phyloP scores from a whole-genome alignment of 495 filamentous ascomycete species.

The Bacidia rubella region DNA sequence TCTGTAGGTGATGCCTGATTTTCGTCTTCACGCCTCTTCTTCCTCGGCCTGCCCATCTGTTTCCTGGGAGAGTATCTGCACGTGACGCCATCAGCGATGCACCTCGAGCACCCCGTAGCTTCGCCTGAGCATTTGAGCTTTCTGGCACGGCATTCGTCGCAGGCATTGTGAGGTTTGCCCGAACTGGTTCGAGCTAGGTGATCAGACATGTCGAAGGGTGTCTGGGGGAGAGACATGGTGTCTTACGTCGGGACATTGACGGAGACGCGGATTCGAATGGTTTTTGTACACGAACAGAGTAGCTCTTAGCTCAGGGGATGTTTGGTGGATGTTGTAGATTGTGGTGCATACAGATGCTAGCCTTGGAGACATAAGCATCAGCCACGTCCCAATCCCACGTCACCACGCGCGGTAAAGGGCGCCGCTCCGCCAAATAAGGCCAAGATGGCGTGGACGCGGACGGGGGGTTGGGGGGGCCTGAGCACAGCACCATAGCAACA shows the following conservation, averaged over 20 bases:
- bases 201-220: background rate
- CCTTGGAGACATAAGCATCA: background rate
- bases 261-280: background rate
- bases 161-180: constrained; percentile 37
- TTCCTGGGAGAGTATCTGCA: constrained; percentile 50
- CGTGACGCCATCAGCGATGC: constrained; percentile 35
- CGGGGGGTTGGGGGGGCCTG: too few species aligned
- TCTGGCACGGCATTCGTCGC: constrained; percentile 49
- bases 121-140: constrained; percentile 52
- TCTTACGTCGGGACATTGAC: background rate
- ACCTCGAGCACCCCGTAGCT: constrained; percentile 40
- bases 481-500: too few species aligned
- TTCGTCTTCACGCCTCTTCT: constrained; percentile 28
- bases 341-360: background rate
- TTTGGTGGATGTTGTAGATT: background rate
- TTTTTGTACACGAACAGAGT: background rate
- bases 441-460: background rate
- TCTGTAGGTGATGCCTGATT: background rate
- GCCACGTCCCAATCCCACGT: background rate
- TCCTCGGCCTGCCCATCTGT: constrained; percentile 48
- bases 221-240: background rate
- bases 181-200: background rate
- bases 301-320: too few species aligned
- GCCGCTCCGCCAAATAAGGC: background rate
- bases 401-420: background rate